These are phyloP conservation scores for Quercus wislizeni DNA, from an alignment of 306 rosid species.

Conservation along the genomic window DNA sequence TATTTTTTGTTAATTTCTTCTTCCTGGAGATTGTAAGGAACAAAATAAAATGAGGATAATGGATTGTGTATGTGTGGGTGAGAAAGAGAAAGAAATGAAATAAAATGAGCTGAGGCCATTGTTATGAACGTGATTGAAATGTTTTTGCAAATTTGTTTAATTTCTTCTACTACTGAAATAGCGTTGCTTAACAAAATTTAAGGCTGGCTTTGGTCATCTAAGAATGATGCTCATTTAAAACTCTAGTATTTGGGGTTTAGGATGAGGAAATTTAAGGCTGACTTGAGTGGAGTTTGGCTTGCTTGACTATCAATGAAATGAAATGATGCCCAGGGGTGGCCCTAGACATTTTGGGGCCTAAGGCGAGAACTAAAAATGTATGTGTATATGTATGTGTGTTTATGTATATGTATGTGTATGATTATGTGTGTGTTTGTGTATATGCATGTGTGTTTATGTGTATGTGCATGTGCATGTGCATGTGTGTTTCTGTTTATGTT, in stretches of 20 bases:
- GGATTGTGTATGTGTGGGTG: no score
- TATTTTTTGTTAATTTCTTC: not conserved
- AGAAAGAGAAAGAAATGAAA: no score
- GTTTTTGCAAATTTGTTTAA: not conserved
- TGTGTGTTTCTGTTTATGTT: no score
- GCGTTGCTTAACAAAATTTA: not conserved
- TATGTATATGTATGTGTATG: no score
- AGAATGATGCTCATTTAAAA: not conserved
- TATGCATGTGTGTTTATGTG: no score
- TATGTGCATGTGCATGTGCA: no score
- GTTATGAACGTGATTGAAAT: not conserved
- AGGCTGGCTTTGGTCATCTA: not conserved
- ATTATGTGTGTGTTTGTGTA: fast-evolving
- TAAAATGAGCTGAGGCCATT: not conserved
- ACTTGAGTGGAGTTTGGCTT: not conserved
- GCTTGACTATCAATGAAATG: not conserved
- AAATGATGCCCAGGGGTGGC: not conserved
- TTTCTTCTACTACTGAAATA: not conserved
- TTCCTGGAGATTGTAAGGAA: not conserved
- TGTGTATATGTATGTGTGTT: no score
- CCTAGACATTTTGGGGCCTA: no score
- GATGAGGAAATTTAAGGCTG: no score
- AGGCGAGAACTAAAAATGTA: no score
- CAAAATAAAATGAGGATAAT: not conserved
- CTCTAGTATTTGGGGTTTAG: not conserved